These are phyloP conservation scores for Cyclotella sp. DNA, from an alignment of 108 stramenopile species.

Conservation along the genomic window DNA sequence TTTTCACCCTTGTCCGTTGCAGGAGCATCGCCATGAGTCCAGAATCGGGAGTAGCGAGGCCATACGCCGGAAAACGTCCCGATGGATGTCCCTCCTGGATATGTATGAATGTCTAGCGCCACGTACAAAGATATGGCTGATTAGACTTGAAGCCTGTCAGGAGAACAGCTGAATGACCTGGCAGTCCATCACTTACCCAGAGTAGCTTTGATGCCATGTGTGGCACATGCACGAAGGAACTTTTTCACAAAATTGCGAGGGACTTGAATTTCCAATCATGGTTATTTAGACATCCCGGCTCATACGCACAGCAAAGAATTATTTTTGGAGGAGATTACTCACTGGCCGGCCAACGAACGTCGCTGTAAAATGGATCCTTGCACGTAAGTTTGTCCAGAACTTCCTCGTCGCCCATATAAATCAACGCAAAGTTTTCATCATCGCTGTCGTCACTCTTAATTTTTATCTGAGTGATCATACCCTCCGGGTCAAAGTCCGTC, in stretches of 20 bases:
- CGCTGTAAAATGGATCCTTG: slow-evolving; percentile 68
- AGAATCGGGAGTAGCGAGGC: slow-evolving; percentile 71
- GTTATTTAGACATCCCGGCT: not conserved
- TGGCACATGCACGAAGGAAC: slow-evolving; percentile 64
- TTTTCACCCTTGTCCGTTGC: slow-evolving; percentile 44
- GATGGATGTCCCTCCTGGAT: slow-evolving; percentile 76
- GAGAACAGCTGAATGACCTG: not conserved
- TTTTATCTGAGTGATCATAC: slow-evolving; percentile 24
- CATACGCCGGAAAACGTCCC: slow-evolving; percentile 84
- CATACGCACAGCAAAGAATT: slow-evolving; percentile 6
- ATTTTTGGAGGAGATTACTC: too few relatives aligned
- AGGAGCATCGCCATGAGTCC: slow-evolving; percentile 67
- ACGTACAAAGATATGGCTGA: slow-evolving; percentile 8
- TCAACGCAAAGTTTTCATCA: not conserved
- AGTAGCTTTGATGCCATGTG: slow-evolving; percentile 56
- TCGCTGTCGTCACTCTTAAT: slow-evolving; percentile 24
- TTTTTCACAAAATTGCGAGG: slow-evolving; percentile 57
- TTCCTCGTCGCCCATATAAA: slow-evolving; percentile 38
- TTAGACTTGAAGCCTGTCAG: not conserved
- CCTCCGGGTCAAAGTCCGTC: slow-evolving; percentile 64
- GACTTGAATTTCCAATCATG: slow-evolving; percentile 28
- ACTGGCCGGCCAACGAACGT: slow-evolving; percentile 67
- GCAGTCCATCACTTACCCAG: slow-evolving; percentile 15
- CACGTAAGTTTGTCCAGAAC: slow-evolving; percentile 68
- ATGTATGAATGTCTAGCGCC: slow-evolving; percentile 69